Base-by-base conservation (phyloP, 2,329 filamentous ascomycete species). In the Intubia oerlemansii region DNA sequence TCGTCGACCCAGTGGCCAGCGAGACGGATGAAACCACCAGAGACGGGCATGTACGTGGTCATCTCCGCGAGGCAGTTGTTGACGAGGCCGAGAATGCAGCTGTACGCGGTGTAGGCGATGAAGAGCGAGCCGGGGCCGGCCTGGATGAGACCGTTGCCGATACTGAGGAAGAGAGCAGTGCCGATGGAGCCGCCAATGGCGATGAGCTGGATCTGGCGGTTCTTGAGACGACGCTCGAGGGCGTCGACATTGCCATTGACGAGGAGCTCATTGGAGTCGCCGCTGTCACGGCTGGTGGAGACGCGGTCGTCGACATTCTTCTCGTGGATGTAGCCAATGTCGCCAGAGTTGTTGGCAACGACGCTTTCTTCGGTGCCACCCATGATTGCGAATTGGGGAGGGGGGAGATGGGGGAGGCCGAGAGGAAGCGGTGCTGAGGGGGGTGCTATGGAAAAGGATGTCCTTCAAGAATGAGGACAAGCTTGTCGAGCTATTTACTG, bases 21-120 rank as follows among this genome's bases (percentile, higher is more conserved):
- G 40, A 73, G 55, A 34, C 69, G 65, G 37, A 75, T 61, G 42
- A 72, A 74, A 3, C 63, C 63, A 36, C 68, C 67, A 24, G 56
- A 59, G 26, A 75, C 57, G 15, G 70, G 69, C 55, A 69, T 66
- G 36, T 61, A 62, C 21, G 57, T 55, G 17, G 53, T 59, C 68
- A 75, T 74, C 44, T 75, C 69, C 7, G 69, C 68, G 34, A 72
- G 54, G 35, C 57, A 59, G 42, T 72, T 74, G 54, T 72, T 74
- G 42, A 74, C 62, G 26, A 69, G 50, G 15, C 52, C 67, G 34
- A 74, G 53, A 30, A 72, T 41, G 39, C 51, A 44, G 21, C 53
- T 54, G 43, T 73, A 70, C 24, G 67, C 36, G 19, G 54, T 51
- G 42, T 65, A 75, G 21, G 62, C 66, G 32, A 75, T 43, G 35